Conservation (phyloP, 2,329 filamentous ascomycete genomes). For the Verticillium longisporum region DNA sequence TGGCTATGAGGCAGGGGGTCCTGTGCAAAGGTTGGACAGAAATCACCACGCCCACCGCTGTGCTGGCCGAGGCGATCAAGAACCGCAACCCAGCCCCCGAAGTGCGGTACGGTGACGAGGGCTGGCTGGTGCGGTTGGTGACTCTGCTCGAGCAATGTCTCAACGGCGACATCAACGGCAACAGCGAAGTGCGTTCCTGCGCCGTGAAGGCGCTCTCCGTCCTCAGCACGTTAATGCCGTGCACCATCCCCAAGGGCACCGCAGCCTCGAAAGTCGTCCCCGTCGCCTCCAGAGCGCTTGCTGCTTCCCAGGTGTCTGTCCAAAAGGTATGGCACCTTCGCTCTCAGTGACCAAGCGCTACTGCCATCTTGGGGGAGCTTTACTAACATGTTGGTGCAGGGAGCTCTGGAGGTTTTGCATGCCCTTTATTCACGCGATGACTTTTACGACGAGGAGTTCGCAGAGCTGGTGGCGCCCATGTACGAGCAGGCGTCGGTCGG, state of each 20-base stretch:
- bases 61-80: slow-evolving; percentile 71
- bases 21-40: slow-evolving; percentile 89
- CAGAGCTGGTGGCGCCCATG: slow-evolving; percentile 70
- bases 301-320: slow-evolving; percentile 62
- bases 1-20: slow-evolving; percentile 73
- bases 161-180: slow-evolving; percentile 54
- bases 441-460: slow-evolving; percentile 72
- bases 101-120: slow-evolving; percentile 72
- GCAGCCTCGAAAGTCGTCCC: slow-evolving; percentile 63
- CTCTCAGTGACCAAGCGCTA: background rate
- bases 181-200: slow-evolving; percentile 61
- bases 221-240: slow-evolving; percentile 72
- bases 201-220: slow-evolving; percentile 72
- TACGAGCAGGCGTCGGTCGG: slow-evolving; percentile 66
- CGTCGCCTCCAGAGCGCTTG: slow-evolving; percentile 64
- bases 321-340: slow-evolving; percentile 53
- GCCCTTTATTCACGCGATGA: slow-evolving; percentile 70
- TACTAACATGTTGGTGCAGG: slow-evolving; percentile 33
- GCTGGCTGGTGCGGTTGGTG: slow-evolving; percentile 77
- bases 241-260: slow-evolving; percentile 82
- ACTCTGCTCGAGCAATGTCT: slow-evolving; percentile 69
- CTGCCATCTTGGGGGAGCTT: background rate
- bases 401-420: slow-evolving; percentile 76
- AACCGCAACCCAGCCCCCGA: slow-evolving; percentile 61
- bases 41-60: slow-evolving; percentile 75